These are phyloP conservation scores for Eucalyptus erythrocorys DNA, from an alignment of 345 rosid genomes.

Conservation along the genomic window DNA sequence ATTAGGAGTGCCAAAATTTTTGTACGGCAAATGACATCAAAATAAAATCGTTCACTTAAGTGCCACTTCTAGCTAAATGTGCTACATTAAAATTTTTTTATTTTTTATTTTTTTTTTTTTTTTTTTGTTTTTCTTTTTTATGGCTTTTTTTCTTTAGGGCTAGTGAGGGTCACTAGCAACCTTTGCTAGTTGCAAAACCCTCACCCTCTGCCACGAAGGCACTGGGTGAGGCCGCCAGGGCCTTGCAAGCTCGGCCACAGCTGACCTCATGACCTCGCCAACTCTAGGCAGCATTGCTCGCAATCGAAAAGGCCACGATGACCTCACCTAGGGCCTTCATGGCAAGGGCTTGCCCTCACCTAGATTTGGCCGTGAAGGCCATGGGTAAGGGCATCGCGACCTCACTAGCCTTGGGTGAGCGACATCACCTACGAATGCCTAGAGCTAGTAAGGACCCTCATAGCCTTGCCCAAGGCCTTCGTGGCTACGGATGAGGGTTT, in stretches of 20 bases:
- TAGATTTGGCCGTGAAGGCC: no score
- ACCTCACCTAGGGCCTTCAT: no score
- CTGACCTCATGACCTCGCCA: fast-evolving
- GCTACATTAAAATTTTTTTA: no score
- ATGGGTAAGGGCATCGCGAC: fast-evolving
- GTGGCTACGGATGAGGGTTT: no score
- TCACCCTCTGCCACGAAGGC: fast-evolving
- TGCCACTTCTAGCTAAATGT: fast-evolving
- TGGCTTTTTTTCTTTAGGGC: no score
- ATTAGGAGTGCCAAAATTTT: fast-evolving
- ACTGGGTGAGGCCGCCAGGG: fast-evolving
- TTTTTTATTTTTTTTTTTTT: no score
- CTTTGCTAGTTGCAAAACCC: fast-evolving
- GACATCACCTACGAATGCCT: fast-evolving
- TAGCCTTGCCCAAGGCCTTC: fast-evolving
- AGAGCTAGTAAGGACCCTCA: no score
- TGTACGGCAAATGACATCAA: fast-evolving
- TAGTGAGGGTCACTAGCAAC: fast-evolving
- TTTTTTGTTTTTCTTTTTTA: no score
- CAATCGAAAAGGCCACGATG: fast-evolving
- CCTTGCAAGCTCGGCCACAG: fast-evolving
- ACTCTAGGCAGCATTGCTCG: fast-evolving
- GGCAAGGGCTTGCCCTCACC: fast-evolving
- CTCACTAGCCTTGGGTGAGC: fast-evolving
- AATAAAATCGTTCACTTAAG: no score